Evolutionary conservation across 768 basidiomycete species (phyloP).

Genomic region (Crucibulum laeve): DNA sequence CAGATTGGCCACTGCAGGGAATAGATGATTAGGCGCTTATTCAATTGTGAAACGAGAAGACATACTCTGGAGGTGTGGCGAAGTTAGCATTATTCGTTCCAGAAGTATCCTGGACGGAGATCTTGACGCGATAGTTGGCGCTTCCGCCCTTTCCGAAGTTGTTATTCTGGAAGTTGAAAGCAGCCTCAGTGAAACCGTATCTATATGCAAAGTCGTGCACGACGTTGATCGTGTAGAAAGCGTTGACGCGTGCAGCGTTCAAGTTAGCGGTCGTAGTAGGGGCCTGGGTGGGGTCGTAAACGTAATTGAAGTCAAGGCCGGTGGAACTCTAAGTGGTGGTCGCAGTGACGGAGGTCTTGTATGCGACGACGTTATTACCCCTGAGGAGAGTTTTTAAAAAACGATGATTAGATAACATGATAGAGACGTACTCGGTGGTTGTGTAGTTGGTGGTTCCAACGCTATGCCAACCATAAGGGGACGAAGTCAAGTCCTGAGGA

Average conservation of each 20-base stretch:
- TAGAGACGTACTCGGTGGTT: slow-evolving; percentile 5
- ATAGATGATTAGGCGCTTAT: slow-evolving; percentile 1
- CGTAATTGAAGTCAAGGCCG: slow-evolving; percentile 34
- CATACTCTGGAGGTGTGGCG: slow-evolving; percentile 38
- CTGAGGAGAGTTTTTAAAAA: no score
- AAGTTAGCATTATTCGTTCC: slow-evolving; percentile 42
- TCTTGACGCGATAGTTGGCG: slow-evolving; percentile 44
- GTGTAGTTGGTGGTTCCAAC: slow-evolving; percentile 12
- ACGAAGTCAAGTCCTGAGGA: slow-evolving; percentile 50
- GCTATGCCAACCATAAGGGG: slow-evolving; percentile 54
- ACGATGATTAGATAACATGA: no score
- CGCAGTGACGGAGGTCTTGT: slow-evolving; percentile 20
- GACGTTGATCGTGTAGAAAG: slow-evolving; percentile 57
- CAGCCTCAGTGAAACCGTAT: slow-evolving; percentile 53
- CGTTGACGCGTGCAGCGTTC: slow-evolving; percentile 47
- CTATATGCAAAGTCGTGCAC: slow-evolving; percentile 43
- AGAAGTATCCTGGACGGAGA: slow-evolving; percentile 45
- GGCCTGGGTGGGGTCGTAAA: slow-evolving; percentile 22
- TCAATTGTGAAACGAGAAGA: slow-evolving; percentile 4
- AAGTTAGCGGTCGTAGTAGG: slow-evolving; percentile 40
- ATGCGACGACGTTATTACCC: slow-evolving; percentile 27
- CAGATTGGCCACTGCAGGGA: slow-evolving; percentile 11
- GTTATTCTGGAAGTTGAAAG: slow-evolving; percentile 55
- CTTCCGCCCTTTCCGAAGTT: slow-evolving; percentile 51
- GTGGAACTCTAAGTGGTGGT: slow-evolving; percentile 31